Evolutionary conservation across 2,329 filamentous ascomycete species (phyloP), one percentile per base, ranked within the genome.

Genomic region (Trichocomaceae sp.): DNA sequence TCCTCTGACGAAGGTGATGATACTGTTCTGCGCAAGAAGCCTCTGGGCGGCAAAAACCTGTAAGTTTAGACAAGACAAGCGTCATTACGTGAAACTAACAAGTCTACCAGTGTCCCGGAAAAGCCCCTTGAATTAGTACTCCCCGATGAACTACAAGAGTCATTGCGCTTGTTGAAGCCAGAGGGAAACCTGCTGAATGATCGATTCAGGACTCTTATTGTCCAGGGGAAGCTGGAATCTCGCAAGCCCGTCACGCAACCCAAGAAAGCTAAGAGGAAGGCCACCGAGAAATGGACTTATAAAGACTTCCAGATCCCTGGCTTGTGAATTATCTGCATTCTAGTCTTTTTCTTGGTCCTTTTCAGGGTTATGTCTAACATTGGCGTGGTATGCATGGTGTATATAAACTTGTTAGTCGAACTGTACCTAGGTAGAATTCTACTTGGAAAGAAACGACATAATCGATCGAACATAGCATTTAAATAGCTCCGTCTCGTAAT

Each of bases 181-280:
- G 93, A 99, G 72, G 93, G 93, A n/a, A 97, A 96, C 68, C 76
- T 96, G 39, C 78, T 99, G 62, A 90, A 90, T 62, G 93, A 99
- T 66, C 82, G 93, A 50, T 97, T 96, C 77, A 80, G 93, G 59
- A 97, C 83, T 69, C 78, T 97, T 73, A 77, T 97, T 59, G 81
- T 97, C 33, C 83, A 90, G 59, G 93, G 93, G 57, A 95, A 93
- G 75, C 75, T 99, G 58, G 93, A 99, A 77, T 82, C 83, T 49
- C 81, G 93, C 63, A 86, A 86, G 68, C 85, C 85, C 51, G 82
- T 92, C 56, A 82, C 85, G 6, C 92, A 93, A 75, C 81, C 81
- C 65, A 95, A 88, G 80, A 88, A 93, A 77, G 82, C 83, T 60
- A 91, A 85, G 79, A 84, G 78, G 62, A 89, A 88, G 71, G 73